Evolutionary conservation across 805 yeast genomes (phyloP).

Genomic region (Candida cerambycidarum): DNA sequence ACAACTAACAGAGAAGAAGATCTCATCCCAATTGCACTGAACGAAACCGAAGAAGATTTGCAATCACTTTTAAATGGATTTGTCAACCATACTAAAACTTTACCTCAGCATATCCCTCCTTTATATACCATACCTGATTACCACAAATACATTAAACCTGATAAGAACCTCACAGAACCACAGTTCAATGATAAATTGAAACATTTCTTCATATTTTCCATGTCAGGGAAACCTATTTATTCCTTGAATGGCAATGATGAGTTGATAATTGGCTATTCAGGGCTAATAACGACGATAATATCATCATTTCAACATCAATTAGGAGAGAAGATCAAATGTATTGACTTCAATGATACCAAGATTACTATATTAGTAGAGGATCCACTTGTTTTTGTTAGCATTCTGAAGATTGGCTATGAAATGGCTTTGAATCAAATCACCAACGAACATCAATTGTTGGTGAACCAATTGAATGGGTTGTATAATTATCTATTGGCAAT

Average conservation of each 20-base stretch:
- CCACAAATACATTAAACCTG: constrained; percentile 17
- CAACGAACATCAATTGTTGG: constrained; percentile 19
- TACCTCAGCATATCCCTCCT: constrained; percentile 3
- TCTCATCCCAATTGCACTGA: not conserved
- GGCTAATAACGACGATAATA: constrained; percentile 76
- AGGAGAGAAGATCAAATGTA: constrained; percentile 44
- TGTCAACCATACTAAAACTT: constrained; percentile 15
- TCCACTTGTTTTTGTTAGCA: constrained; percentile 75
- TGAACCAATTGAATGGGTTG: constrained; percentile 63
- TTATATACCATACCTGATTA: constrained; percentile 10
- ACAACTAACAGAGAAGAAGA: constrained; percentile 6
- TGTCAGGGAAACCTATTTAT: constrained; percentile 88
- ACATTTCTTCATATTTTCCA: constrained; percentile 75
- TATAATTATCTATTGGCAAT: constrained; percentile 81
- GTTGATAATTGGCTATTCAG: constrained; percentile 67
- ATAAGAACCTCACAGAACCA: constrained; percentile 14
- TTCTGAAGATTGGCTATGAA: constrained; percentile 54
- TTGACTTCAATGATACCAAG: constrained; percentile 47
- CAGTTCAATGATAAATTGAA: constrained; percentile 43
- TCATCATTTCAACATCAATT: constrained; percentile 58
- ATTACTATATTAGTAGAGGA: constrained; percentile 61
- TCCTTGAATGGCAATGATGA: constrained; percentile 74
- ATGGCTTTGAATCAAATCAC: constrained; percentile 14
- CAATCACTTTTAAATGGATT: constrained; percentile 24
- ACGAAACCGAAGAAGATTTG: constrained; percentile 22